These are phyloP conservation scores for Coemansia sp. DNA, from an alignment of 192 early-diverging fungal species.

Conservation along the genomic window DNA sequence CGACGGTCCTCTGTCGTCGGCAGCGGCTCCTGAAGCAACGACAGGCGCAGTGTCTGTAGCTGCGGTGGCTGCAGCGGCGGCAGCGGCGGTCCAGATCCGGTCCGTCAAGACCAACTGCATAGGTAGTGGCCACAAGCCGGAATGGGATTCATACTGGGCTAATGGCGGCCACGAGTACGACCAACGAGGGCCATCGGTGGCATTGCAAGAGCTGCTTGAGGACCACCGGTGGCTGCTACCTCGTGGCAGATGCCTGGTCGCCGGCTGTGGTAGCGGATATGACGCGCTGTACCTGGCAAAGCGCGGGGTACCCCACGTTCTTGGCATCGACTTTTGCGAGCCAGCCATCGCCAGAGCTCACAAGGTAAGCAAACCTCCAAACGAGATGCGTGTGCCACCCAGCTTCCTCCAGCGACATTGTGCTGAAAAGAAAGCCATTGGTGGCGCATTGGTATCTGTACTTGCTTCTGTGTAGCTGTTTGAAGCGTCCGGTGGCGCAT, in stretches of 20 bases:
- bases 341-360: slow-evolving; percentile 58
- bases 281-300: slow-evolving; percentile 77
- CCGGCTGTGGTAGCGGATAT: slow-evolving; percentile 61
- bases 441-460: neutral
- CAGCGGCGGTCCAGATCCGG: neutral
- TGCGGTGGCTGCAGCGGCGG: neutral
- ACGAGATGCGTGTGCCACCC: neutral
- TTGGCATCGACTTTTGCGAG: slow-evolving; percentile 70
- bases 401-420: neutral
- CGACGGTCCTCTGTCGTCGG: slow-evolving; percentile 16
- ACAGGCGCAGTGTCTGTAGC: neutral
- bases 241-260: slow-evolving; percentile 44
- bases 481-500: slow-evolving; percentile 12
- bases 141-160: slow-evolving; percentile 42
- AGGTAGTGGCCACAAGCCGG: slow-evolving; percentile 11
- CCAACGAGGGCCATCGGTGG: slow-evolving; percentile 30
- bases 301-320: slow-evolving; percentile 40
- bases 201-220: slow-evolving; percentile 46
- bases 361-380: slow-evolving; percentile 27
- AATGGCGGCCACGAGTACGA: slow-evolving; percentile 12
- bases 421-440: neutral
- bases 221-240: slow-evolving; percentile 48
- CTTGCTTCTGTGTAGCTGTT: slow-evolving; percentile 29
- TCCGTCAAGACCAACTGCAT: neutral
- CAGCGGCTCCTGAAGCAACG: neutral